These are phyloP conservation scores for Penicillium sp. DNA, from an alignment of 2,329 filamentous ascomycete species.

Conservation along the genomic window DNA sequence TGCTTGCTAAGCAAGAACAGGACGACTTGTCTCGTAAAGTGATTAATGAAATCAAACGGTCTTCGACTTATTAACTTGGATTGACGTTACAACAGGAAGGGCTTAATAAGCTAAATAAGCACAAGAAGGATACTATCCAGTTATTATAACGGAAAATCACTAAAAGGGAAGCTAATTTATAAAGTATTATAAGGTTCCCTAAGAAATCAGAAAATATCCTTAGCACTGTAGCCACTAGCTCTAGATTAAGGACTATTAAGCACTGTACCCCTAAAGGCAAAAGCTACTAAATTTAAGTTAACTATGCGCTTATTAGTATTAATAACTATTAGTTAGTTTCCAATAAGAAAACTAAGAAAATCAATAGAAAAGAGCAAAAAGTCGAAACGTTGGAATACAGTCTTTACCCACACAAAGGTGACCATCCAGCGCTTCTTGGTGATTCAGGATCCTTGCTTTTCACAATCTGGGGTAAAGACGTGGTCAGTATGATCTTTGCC, in stretches of 20 bases:
- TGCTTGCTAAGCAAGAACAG: constrained; percentile 1
- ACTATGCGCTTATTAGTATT: not conserved
- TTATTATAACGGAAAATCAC: not conserved
- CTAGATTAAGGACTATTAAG: not conserved
- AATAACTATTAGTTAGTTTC: not conserved
- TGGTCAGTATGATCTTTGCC: not conserved
- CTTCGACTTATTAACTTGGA: not conserved
- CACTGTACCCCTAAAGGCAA: not conserved
- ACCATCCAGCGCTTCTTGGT: not conserved
- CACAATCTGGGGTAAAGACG: not conserved
- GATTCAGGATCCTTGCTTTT: constrained; percentile 2
- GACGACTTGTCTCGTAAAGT: not conserved
- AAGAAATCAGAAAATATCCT: not conserved
- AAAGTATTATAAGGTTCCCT: not conserved
- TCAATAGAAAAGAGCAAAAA: not conserved
- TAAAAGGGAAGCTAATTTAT: not conserved
- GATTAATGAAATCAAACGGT: not conserved
- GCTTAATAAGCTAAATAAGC: not conserved
- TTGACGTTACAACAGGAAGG: not conserved
- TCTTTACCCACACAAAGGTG: not conserved
- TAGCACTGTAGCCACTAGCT: not conserved
- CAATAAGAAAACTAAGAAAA: not conserved
- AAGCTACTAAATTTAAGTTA: not conserved
- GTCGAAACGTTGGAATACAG: not conserved
- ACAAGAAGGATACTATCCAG: not conserved